These are phyloP conservation scores for Boletus subparvulus DNA, from an alignment of 768 basidiomycete species.

Conservation along the genomic window DNA sequence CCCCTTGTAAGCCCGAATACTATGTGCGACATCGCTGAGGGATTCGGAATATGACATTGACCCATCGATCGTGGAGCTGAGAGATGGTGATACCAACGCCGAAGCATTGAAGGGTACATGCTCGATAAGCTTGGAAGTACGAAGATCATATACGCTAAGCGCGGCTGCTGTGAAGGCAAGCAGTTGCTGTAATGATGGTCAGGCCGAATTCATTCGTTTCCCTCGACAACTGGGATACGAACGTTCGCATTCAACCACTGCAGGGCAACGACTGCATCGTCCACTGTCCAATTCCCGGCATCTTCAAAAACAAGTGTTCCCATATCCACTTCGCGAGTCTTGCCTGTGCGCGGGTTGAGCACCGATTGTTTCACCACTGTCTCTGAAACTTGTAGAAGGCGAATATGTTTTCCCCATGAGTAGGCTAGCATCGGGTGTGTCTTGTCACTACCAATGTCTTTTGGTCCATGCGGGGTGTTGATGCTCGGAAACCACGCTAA, in stretches of 20 bases:
- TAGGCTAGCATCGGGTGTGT: slow-evolving; percentile 73
- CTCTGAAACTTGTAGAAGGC: slow-evolving; percentile 67
- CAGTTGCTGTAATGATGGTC: slow-evolving; percentile 55
- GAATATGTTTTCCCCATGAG: slow-evolving; percentile 75
- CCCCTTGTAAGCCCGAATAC: slow-evolving; percentile 80
- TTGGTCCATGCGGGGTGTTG: slow-evolving; percentile 20
- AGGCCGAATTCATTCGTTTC: not conserved
- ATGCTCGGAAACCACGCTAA: slow-evolving; percentile 84
- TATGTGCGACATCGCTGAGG: slow-evolving; percentile 59
- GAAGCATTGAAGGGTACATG: slow-evolving; percentile 56
- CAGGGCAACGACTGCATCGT: slow-evolving; percentile 64
- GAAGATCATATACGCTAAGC: slow-evolving; percentile 71
- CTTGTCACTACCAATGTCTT: slow-evolving; percentile 17
- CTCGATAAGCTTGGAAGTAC: slow-evolving; percentile 58
- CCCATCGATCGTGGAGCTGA: slow-evolving; percentile 46
- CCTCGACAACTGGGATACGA: slow-evolving; percentile 42
- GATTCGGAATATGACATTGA: slow-evolving; percentile 49
- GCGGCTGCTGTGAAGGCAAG: slow-evolving; percentile 54
- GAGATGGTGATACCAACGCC: slow-evolving; percentile 54
- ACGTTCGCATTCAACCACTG: slow-evolving; percentile 91
- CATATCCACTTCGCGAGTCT: slow-evolving; percentile 55
- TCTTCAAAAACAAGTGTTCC: slow-evolving; percentile 67
- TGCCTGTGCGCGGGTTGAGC: slow-evolving; percentile 58
- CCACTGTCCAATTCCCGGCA: slow-evolving; percentile 56
- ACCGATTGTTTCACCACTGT: slow-evolving; percentile 49